These are phyloP conservation scores for Luffa aegyptiaca DNA, from an alignment of 306 rosid species.

Conservation along the genomic window DNA sequence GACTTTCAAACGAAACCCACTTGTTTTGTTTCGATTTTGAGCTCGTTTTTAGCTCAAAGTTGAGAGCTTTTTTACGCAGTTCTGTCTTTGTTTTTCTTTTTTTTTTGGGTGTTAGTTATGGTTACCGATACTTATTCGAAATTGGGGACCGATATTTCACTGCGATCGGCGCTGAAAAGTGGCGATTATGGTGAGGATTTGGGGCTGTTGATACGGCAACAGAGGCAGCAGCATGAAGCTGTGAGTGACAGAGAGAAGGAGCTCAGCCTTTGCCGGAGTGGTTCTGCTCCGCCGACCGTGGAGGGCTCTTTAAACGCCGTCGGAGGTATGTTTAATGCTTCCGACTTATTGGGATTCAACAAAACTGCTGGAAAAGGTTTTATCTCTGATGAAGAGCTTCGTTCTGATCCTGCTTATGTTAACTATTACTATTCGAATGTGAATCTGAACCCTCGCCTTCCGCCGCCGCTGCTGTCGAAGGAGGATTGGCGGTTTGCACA, in stretches of 20 bases:
- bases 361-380: slow-evolving; percentile 25
- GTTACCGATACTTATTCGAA: slow-evolving; percentile 51
- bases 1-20: slow-evolving; percentile 12
- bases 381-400: slow-evolving; percentile 30
- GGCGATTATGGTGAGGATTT: slow-evolving; percentile 55
- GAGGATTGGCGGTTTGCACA: slow-evolving; percentile 47
- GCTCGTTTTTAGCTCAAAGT: slow-evolving; percentile 28
- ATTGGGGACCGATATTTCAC: slow-evolving; percentile 66
- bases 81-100: neutral
- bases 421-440: slow-evolving; percentile 34
- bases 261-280: slow-evolving; percentile 58
- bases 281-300: slow-evolving; percentile 91
- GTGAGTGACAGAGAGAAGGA: slow-evolving; percentile 51
- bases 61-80: slow-evolving; percentile 31
- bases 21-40: slow-evolving; percentile 6
- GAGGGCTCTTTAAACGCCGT: slow-evolving; percentile 69
- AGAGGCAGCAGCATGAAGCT: slow-evolving; percentile 38
- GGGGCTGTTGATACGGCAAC: slow-evolving; percentile 38
- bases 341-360: slow-evolving; percentile 21
- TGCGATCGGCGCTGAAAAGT: slow-evolving; percentile 55
- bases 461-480: slow-evolving; percentile 38
- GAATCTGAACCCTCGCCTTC: slow-evolving; percentile 46
- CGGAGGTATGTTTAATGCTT: slow-evolving; percentile 42
- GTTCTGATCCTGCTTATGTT: slow-evolving; percentile 34
- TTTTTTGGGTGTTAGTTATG: slow-evolving; percentile 19